Conservation (phyloP, 163 green algal species). For the Trebouxiophyceae sp. region DNA sequence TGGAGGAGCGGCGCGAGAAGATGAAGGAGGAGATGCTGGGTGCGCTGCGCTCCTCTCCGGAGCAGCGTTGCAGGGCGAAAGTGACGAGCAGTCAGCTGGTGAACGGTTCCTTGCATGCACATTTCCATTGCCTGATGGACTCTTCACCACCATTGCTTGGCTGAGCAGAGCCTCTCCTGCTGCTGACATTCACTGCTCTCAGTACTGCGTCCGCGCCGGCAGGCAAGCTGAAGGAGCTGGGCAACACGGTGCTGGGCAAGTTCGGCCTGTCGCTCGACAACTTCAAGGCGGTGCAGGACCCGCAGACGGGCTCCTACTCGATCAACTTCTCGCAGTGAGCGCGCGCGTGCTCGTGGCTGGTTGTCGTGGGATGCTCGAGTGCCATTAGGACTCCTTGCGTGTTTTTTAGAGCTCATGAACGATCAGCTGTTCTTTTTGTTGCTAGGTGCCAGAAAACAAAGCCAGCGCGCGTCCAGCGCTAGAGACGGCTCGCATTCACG, state of each 20-base stretch:
- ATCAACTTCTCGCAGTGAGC: conserved; percentile 88
- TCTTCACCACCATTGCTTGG: background rate
- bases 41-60: conserved; percentile 11
- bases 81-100: no score
- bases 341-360: no score
- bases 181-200: no score
- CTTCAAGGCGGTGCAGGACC: conserved; percentile 96
- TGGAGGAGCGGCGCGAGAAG: conserved; percentile 68
- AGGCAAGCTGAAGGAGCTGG: conserved; percentile 95
- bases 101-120: background rate
- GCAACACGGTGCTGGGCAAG: conserved; percentile 91
- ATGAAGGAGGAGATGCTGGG: conserved; percentile 90
- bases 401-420: no score
- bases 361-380: no score
- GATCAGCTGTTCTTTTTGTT: no score
- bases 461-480: no score
- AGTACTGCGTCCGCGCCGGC: background rate
- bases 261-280: conserved; percentile 96
- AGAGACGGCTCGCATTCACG: no score
- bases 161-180: no score
- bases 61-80: no score
- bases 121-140: background rate
- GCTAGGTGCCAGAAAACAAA: no score
- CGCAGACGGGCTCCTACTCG: conserved; percentile 81
- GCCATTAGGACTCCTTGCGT: no score